phyloP scores from a whole-genome alignment of 148 eudicot genomes.

The Chenopodium quinoa region DNA sequence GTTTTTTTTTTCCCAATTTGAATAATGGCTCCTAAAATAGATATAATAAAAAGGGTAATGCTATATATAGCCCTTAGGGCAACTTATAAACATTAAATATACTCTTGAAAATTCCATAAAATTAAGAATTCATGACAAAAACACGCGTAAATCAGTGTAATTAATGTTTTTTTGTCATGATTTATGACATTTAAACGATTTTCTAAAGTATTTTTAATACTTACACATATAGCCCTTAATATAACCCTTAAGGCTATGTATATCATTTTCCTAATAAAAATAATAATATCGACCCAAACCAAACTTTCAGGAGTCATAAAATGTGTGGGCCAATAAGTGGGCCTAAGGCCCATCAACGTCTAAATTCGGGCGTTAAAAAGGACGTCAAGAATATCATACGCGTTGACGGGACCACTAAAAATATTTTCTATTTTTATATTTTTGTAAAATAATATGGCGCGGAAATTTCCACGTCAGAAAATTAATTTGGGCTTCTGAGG shows the following conservation, averaged over 20 bases:
- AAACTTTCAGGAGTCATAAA: not conserved
- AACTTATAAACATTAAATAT: too few species aligned
- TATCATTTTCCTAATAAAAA: too few species aligned
- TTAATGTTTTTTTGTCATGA: too few species aligned
- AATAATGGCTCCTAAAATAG: not conserved
- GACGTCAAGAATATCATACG: not conserved
- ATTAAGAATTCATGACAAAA: too few species aligned
- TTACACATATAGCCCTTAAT: too few species aligned
- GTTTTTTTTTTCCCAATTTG: not conserved
- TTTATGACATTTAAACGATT: too few species aligned
- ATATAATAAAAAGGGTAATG: not conserved
- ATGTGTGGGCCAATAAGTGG: not conserved
- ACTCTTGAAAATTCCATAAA: too few species aligned
- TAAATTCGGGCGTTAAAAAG: not conserved
- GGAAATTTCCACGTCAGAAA: slow-evolving; percentile 30
- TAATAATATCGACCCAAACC: not conserved
- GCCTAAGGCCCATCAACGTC: slow-evolving; percentile 19
- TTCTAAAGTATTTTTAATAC: too few species aligned
- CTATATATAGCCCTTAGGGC: too few species aligned
- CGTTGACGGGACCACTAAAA: slow-evolving; percentile 9
- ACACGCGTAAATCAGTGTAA: too few species aligned
- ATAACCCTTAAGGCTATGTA: too few species aligned
- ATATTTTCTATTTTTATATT: not conserved
- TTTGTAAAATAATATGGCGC: slow-evolving; percentile 1
- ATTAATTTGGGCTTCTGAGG: slow-evolving; percentile 22